Base-by-base conservation (phyloP, 1,284 basidiomycete species). In the Cutaneotrichosporon dermatis region DNA sequence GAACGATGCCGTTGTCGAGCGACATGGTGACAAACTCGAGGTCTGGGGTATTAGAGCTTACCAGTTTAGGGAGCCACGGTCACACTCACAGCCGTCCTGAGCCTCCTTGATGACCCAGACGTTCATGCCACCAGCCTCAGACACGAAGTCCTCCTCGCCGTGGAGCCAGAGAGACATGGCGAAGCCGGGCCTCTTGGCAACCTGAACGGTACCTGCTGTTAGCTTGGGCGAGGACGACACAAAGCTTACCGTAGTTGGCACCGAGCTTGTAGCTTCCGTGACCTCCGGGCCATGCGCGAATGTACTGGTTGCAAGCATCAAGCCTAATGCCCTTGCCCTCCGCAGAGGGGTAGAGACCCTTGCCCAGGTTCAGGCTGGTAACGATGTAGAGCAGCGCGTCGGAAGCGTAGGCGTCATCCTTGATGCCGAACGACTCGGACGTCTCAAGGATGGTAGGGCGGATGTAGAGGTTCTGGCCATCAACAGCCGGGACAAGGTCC, bases 101-200 rank as follows among this genome's bases (percentile, higher is more conserved):
- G 72, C 72, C 64, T 75, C 61, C 58, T 76, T 75, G 68, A 76
- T 71, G 58, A 76, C 70, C 51, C 63, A 76, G 13, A 77, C 66
- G 61, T 76, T 77, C 74, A 76, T 75, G 7, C 71, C 74, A 34
- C 75, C 74, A 9, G 74, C 75, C 62, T 77, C 75, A 4, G 72
- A 74, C 57, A 76, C 68, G 57, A 61, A 75, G 60, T 76, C 69
- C 60, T 76, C 68, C 43, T 72, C 54, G 41, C 68, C 71, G 59
- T 77, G 75, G 15, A 77, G 68, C 75, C 75, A 77, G 44, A 76
- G 67, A 10, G 68, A 70, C 75, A 76, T 76, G 55, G 69, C 67
- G 61, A 69, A 76, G 40, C 74, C 75, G 12, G 67, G 67, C 64
- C 72, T 69, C 65, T 75, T 75, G 39, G 75, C 71, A 41, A 75